These are phyloP conservation scores for Salix viminalis DNA, from an alignment of 345 rosid species.

Conservation along the genomic window DNA sequence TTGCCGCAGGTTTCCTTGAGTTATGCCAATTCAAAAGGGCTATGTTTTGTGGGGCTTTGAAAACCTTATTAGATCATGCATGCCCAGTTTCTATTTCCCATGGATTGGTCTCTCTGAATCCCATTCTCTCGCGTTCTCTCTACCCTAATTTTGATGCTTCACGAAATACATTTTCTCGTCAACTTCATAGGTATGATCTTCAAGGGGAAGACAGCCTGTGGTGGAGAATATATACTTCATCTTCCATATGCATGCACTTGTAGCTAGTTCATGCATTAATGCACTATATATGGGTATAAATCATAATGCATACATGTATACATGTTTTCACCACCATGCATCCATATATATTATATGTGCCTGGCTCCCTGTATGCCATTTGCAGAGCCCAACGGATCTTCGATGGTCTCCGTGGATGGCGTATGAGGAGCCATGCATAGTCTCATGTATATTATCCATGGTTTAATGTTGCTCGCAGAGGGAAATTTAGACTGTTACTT, in stretches of 20 bases:
- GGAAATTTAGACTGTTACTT: too few species aligned
- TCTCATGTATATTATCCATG: neutral
- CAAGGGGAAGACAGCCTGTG: neutral
- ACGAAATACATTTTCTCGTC: neutral
- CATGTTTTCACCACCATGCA: neutral
- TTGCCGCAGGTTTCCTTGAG: conserved; percentile 34
- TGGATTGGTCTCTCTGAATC: conserved; percentile 14
- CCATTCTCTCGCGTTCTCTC: conserved; percentile 14
- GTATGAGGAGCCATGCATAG: conserved; percentile 99
- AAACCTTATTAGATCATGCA: conserved; percentile 17
- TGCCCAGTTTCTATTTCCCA: conserved; percentile 19
- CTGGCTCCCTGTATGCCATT: conserved; percentile 99
- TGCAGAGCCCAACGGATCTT: conserved; percentile 51
- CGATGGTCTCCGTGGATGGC: conserved; percentile 92
- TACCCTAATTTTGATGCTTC: conserved; percentile 6
- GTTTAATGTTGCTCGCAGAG: conserved; percentile 8
- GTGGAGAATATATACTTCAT: neutral
- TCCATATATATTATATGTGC: conserved; percentile 41
- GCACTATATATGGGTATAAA: neutral
- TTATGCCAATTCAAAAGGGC: conserved; percentile 46
- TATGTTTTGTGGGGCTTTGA: conserved; percentile 32
- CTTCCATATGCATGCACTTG: neutral
- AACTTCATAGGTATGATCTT: neutral
- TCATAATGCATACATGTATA: neutral
- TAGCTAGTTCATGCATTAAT: neutral